Percentiles rank a stretch among this genome's conserved stretches.
Evolutionary conservation across 148 eudicot species (phyloP).

Genomic region (Cornus kousa): DNA sequence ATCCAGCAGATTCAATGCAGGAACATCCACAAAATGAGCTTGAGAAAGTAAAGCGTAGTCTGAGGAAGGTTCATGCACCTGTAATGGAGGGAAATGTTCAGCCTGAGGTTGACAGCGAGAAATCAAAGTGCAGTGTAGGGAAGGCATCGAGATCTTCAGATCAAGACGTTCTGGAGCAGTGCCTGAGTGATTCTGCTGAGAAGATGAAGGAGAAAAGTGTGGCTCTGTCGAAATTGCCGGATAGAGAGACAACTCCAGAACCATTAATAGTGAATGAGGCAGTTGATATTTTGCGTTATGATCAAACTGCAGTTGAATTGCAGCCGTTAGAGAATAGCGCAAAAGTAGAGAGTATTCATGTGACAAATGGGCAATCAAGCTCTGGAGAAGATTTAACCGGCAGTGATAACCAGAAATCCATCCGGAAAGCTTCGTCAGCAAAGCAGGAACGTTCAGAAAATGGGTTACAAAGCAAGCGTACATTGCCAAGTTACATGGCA

Average conservation of each 20-base stretch:
- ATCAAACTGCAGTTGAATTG: constrained; percentile 23
- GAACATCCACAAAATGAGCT: constrained; percentile 53
- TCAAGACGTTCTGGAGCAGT: constrained; percentile 21
- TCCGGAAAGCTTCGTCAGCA: constrained; percentile 36
- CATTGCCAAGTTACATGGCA: constrained; percentile 58
- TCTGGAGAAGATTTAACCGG: constrained; percentile 24
- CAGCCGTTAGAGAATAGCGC: constrained; percentile 24
- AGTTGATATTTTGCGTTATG: constrained; percentile 24
- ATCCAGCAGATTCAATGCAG: constrained; percentile 36
- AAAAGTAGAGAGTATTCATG: constrained; percentile 31
- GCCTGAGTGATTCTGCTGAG: constrained; percentile 21
- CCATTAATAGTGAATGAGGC: constrained; percentile 23
- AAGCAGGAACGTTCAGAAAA: constrained; percentile 48
- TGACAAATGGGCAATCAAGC: constrained; percentile 32
- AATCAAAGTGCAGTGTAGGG: constrained; percentile 23
- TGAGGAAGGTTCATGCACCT: constrained; percentile 54
- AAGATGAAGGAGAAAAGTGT: constrained; percentile 29
- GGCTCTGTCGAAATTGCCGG: constrained; percentile 19
- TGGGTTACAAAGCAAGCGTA: constrained; percentile 38
- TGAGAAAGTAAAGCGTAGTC: constrained; percentile 56
- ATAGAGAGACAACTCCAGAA: constrained; percentile 21
- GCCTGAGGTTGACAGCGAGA: constrained; percentile 25
- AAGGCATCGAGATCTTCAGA: constrained; percentile 18
- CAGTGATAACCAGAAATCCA: constrained; percentile 39
- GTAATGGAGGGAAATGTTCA: constrained; percentile 27